A percentile compares a stretch with the other conserved stretches of the same genome.
Conservation (phyloP, 2,329 filamentous ascomycete genomes). For the Neurospora sp. region DNA sequence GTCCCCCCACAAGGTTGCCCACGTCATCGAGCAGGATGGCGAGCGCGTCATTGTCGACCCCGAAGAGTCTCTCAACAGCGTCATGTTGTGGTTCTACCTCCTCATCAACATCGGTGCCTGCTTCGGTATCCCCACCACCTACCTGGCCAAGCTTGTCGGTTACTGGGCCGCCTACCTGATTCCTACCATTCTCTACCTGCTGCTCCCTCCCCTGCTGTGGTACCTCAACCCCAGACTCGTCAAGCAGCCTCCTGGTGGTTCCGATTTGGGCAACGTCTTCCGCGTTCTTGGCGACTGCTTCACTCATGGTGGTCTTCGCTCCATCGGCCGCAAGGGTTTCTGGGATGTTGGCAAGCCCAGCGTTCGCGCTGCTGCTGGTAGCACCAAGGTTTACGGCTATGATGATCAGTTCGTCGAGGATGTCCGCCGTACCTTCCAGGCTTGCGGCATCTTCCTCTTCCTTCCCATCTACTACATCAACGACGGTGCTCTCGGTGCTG, state of each 20-base stretch:
- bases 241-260: constrained; percentile 34
- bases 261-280: constrained; percentile 33
- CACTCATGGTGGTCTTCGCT: constrained; percentile 25
- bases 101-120: constrained; percentile 44
- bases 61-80: constrained; percentile 50
- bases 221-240: constrained; percentile 29
- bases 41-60: constrained; percentile 59
- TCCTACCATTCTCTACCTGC: constrained; percentile 14
- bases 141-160: constrained; percentile 39
- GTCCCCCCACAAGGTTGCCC: constrained; percentile 44
- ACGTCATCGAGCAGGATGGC: constrained; percentile 41
- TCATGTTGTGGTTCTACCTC: constrained; percentile 57
- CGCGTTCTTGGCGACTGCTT: constrained; percentile 29
- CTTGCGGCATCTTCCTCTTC: constrained; percentile 47
- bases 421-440: constrained; percentile 46
- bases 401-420: constrained; percentile 60
- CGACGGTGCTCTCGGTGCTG: constrained; percentile 38
- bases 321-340: constrained; percentile 34
- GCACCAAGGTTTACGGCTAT: constrained; percentile 33
- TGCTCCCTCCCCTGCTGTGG: constrained; percentile 29
- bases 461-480: constrained; percentile 32
- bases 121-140: constrained; percentile 40
- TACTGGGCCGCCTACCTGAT: constrained; percentile 35
- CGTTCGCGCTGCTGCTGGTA: constrained; percentile 34
- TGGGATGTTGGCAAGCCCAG: constrained; percentile 51